Conservation (phyloP, 371 early-diverging fungal species). For the Thermomucor indicae-seudaticae region DNA sequence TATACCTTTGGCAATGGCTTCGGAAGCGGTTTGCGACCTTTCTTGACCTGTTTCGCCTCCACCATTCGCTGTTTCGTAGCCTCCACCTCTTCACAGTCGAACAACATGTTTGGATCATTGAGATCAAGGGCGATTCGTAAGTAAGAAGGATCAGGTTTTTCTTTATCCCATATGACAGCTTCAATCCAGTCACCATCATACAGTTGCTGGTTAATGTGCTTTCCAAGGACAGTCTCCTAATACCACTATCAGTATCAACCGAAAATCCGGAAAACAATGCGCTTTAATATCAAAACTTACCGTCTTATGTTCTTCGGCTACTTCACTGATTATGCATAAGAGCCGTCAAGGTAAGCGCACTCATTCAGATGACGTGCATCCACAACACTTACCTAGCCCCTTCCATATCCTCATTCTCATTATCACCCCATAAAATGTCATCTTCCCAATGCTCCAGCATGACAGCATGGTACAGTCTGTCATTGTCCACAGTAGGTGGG, state of each 20-base stretch:
- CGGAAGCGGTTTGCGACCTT: slow-evolving; percentile 38
- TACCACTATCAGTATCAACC: neutral
- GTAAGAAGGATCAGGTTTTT: slow-evolving; percentile 48
- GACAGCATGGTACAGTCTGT: slow-evolving; percentile 52
- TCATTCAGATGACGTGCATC: too few species aligned
- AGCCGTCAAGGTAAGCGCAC: too few species aligned
- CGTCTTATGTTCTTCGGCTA: neutral
- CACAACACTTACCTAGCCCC: too few species aligned
- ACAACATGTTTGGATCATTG: slow-evolving; percentile 74
- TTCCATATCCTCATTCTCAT: slow-evolving; percentile 17
- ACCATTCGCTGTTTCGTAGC: slow-evolving; percentile 40
- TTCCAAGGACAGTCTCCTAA: slow-evolving; percentile 13
- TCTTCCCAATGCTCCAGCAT: slow-evolving; percentile 84
- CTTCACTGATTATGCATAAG: too few species aligned
- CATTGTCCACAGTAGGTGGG: slow-evolving; percentile 13
- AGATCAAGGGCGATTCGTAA: slow-evolving; percentile 68
- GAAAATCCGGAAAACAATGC: neutral
- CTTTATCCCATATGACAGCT: slow-evolving; percentile 77
- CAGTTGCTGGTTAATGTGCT: slow-evolving; percentile 50
- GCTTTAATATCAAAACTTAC: too few species aligned
- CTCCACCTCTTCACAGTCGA: slow-evolving; percentile 60
- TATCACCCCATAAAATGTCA: slow-evolving; percentile 75
- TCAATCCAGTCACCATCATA: slow-evolving; percentile 65
- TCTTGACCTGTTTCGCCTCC: slow-evolving; percentile 39
- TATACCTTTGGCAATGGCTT: slow-evolving; percentile 36